These are phyloP conservation scores for Vachellia pachyceras DNA, from an alignment of 306 rosid species.

Conservation along the genomic window DNA sequence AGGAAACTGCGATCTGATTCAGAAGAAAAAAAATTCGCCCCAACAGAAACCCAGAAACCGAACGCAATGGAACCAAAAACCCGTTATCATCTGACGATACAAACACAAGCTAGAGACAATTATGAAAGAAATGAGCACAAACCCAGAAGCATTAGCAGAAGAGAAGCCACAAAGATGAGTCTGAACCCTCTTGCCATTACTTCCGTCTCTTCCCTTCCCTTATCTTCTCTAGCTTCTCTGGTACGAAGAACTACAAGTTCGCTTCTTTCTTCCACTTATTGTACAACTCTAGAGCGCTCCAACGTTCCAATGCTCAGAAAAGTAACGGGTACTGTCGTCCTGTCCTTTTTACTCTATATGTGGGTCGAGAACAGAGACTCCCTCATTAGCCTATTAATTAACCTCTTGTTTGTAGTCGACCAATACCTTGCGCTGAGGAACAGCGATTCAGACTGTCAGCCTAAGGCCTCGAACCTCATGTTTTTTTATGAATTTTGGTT, in stretches of 20 bases:
- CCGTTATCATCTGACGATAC: background rate
- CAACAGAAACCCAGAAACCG: constrained; percentile 11
- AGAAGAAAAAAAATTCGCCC: background rate
- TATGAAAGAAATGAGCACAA: constrained; percentile 43
- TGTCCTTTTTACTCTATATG: background rate
- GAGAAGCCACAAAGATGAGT: constrained; percentile 52
- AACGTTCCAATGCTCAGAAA: constrained; percentile 30
- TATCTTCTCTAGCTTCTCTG: background rate
- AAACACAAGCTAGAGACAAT: background rate
- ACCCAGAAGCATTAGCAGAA: constrained; percentile 74
- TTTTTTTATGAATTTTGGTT: constrained; percentile 43
- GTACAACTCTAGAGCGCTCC: background rate
- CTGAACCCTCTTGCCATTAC: constrained; percentile 56
- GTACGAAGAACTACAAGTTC: constrained; percentile 11
- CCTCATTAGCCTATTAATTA: background rate
- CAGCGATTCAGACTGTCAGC: constrained; percentile 46
- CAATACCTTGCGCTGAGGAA: constrained; percentile 22
- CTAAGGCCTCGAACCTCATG: constrained; percentile 50
- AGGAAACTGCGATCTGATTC: constrained; percentile 33
- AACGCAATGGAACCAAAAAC: background rate
- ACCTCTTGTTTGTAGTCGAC: background rate
- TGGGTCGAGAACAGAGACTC: constrained; percentile 1
- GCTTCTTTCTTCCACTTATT: background rate
- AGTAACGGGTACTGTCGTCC: constrained; percentile 60
- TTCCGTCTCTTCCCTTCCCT: background rate